These are phyloP conservation scores for Sporothrix globosa DNA, from an alignment of 2,329 filamentous ascomycete species.

Conservation along the genomic window DNA sequence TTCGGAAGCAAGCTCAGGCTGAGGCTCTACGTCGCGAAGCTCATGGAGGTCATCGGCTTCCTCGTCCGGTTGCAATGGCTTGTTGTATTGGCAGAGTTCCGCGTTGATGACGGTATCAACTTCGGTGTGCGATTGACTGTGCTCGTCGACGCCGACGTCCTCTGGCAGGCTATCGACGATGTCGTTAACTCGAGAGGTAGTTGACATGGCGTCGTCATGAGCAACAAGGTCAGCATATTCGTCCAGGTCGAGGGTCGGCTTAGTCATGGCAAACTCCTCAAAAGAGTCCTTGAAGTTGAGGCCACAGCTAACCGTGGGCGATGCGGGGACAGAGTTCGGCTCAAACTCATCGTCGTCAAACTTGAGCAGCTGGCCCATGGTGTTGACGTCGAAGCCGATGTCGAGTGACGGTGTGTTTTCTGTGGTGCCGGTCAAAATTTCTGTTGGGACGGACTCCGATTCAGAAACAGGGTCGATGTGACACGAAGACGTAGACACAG, in stretches of 20 bases:
- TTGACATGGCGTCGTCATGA: background rate
- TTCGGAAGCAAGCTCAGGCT: background rate
- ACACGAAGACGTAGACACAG: background rate
- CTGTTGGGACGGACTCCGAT: conserved; percentile 16
- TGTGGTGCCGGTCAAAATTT: background rate
- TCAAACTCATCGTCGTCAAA: conserved; percentile 9
- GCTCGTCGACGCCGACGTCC: background rate
- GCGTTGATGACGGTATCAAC: too few relatives aligned
- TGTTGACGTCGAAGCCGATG: background rate
- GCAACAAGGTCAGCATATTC: background rate
- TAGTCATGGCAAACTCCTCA: conserved; percentile 30
- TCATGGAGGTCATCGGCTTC: background rate
- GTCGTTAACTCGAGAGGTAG: background rate
- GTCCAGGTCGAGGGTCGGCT: conserved; percentile 25
- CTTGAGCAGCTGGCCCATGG: background rate
- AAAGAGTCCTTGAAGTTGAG: conserved; percentile 20
- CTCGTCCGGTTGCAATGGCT: background rate
- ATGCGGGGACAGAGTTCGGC: background rate
- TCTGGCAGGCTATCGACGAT: background rate
- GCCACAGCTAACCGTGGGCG: background rate
- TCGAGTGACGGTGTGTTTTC: background rate
- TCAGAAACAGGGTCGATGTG: conserved; percentile 13
- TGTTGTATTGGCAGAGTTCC: background rate
- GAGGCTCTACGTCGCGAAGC: background rate
- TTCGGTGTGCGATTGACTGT: background rate